Conservation (phyloP, 164 flowering plant species). For the Euptelea pleiosperma region DNA sequence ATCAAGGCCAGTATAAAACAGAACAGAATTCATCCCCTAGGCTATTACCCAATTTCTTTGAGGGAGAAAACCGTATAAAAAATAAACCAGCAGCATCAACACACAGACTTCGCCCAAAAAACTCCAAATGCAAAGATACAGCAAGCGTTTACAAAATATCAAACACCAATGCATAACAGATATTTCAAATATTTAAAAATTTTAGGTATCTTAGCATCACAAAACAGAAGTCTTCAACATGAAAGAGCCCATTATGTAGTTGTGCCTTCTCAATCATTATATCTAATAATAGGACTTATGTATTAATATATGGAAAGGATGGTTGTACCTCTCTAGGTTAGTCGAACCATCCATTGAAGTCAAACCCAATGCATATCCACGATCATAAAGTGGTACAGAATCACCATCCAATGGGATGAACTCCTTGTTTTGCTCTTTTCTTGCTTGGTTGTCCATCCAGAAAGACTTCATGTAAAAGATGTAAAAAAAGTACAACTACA, state of each 20-base stretch:
- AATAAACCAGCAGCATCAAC: too few species aligned
- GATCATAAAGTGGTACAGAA: conserved; percentile 81
- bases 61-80: too few species aligned
- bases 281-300: not conserved
- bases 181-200: not conserved
- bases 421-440: conserved; percentile 30
- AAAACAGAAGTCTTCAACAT: conserved; percentile 3
- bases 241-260: not conserved
- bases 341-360: conserved; percentile 48
- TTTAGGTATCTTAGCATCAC: not conserved
- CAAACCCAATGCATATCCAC: conserved; percentile 73
- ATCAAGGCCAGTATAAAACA: too few species aligned
- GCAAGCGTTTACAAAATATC: conserved; percentile 5
- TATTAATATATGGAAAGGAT: conserved; percentile 8
- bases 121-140: too few species aligned
- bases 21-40: too few species aligned
- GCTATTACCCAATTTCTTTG: too few species aligned
- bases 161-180: not conserved
- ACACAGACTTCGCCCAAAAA: not conserved
- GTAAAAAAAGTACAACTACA: not conserved
- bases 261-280: not conserved
- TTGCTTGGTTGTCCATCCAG: conserved; percentile 77
- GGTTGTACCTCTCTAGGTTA: conserved; percentile 54
- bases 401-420: conserved; percentile 38
- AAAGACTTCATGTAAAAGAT: conserved; percentile 54